Conservation (phyloP, 441 rosid species). For the Euphorbia corollata region DNA sequence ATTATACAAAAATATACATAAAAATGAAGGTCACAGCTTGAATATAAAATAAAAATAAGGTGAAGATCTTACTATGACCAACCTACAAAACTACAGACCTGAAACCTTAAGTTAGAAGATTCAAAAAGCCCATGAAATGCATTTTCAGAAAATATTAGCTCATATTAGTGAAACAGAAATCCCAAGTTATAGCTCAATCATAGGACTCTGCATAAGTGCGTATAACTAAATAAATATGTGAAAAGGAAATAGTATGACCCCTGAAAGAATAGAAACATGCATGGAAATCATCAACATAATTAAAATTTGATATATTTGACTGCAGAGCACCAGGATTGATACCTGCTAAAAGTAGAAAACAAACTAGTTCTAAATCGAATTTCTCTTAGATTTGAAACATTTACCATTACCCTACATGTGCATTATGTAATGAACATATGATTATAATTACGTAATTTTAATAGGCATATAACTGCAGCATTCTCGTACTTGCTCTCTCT, state of each 20-base stretch:
- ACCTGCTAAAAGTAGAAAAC: background rate
- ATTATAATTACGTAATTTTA: background rate
- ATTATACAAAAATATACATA: background rate
- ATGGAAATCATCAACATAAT: background rate
- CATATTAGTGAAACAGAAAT: background rate
- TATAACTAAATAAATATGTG: background rate
- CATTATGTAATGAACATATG: background rate
- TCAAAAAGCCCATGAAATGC: background rate
- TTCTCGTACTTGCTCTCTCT: no score
- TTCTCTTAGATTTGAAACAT: background rate
- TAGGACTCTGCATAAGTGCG: background rate
- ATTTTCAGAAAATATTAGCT: background rate
- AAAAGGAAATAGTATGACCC: background rate
- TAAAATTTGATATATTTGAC: background rate
- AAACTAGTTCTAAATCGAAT: background rate
- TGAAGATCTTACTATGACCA: constrained; percentile 5
- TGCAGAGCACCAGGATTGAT: background rate
- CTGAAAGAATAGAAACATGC: background rate
- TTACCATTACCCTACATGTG: background rate
- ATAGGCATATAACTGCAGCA: background rate
- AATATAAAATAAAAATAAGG: constrained; percentile 4
- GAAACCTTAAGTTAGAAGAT: background rate
- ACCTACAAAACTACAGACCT: background rate
- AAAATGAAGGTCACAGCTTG: background rate
- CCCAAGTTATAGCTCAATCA: background rate